These are phyloP conservation scores for Nicotiana paniculata DNA, from an alignment of 257 asterid genomes.

Conservation along the genomic window DNA sequence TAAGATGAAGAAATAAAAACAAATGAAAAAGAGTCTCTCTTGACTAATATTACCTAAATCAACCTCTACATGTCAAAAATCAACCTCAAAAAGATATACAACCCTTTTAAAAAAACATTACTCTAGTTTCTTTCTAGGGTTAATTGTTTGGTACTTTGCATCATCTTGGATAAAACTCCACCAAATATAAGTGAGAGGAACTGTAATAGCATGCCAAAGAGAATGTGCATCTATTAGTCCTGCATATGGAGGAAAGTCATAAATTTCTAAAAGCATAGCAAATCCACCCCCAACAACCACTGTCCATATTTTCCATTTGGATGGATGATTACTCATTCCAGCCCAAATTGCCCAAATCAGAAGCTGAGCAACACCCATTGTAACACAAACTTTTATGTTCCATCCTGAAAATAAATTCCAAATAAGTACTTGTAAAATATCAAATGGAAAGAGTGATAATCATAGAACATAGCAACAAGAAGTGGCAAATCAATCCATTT, in stretches of 20 bases:
- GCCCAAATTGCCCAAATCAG: slow-evolving; percentile 75
- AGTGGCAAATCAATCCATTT: too few species aligned
- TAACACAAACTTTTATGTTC: slow-evolving; percentile 61
- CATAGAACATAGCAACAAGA: neutral
- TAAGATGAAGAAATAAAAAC: neutral
- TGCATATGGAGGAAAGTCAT: slow-evolving; percentile 67
- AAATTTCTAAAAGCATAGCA: slow-evolving; percentile 54
- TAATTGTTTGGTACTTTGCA: slow-evolving; percentile 46
- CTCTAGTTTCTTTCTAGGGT: slow-evolving; percentile 50
- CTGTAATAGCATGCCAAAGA: slow-evolving; percentile 67
- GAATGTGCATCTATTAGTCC: slow-evolving; percentile 76
- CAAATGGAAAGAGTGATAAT: neutral
- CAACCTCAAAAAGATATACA: too few species aligned
- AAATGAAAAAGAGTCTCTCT: neutral
- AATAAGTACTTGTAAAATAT: neutral
- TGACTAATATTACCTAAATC: neutral
- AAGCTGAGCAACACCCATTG: slow-evolving; percentile 43
- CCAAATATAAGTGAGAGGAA: slow-evolving; percentile 64
- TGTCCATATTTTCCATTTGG: slow-evolving; percentile 59
- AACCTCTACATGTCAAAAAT: too few species aligned
- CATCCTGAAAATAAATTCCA: slow-evolving; percentile 35
- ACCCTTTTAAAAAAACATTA: slow-evolving; percentile 1
- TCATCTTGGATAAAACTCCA: slow-evolving; percentile 83
- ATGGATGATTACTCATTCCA: slow-evolving; percentile 50
- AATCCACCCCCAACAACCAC: slow-evolving; percentile 54